These are phyloP conservation scores for Tubosaeta brunneosetosa DNA, from an alignment of 768 basidiomycete genomes.

Conservation along the genomic window DNA sequence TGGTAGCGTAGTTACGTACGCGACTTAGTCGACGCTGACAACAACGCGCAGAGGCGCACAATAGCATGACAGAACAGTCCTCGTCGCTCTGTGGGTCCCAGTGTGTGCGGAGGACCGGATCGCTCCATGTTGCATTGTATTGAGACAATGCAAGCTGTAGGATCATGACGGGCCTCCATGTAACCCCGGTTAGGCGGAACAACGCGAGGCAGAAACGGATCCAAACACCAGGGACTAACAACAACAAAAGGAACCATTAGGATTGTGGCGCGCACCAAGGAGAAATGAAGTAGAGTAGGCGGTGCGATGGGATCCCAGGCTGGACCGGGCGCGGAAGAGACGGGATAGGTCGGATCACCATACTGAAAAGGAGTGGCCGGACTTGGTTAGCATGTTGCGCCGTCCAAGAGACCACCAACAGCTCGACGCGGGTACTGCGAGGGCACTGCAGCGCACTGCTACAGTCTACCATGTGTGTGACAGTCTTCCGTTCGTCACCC, in stretches of 20 bases:
- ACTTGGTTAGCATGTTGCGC: constrained; percentile 13
- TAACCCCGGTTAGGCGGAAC: constrained; percentile 15
- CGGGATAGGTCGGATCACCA: constrained; percentile 22
- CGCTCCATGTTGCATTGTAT: constrained; percentile 9
- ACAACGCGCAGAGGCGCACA: constrained; percentile 4
- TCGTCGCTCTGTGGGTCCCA: constrained; percentile 16
- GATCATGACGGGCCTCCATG: constrained; percentile 20
- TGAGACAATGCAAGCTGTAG: constrained; percentile 10
- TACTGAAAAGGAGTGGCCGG: background rate
- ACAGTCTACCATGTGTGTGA: background rate
- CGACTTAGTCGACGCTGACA: constrained; percentile 6
- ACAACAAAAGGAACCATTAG: background rate
- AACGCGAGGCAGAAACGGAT: constrained; percentile 5
- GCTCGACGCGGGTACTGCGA: background rate
- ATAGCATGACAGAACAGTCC: constrained; percentile 3
- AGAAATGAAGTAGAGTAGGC: background rate
- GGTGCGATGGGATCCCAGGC: background rate
- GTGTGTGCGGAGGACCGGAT: background rate
- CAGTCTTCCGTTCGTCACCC: background rate
- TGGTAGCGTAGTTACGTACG: constrained; percentile 28
- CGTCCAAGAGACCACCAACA: background rate
- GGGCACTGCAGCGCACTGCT: background rate
- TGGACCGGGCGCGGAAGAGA: constrained; percentile 4
- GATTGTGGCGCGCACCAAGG: no score
- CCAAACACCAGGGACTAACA: background rate